These are phyloP conservation scores for Russula sp. DNA, from an alignment of 768 basidiomycete genomes.

Conservation along the genomic window DNA sequence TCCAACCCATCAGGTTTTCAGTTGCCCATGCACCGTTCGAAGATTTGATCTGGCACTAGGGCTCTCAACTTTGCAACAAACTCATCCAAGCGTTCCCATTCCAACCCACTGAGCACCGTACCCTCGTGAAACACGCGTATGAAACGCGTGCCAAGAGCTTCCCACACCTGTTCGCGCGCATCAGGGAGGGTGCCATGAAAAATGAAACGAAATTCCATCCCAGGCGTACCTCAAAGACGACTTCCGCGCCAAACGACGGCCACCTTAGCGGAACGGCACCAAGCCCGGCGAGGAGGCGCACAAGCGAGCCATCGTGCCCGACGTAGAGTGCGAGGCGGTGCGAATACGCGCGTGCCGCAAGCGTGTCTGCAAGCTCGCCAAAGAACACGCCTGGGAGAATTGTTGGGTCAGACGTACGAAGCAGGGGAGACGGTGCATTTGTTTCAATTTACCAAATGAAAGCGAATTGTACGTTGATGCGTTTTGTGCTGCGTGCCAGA, in stretches of 20 bases:
- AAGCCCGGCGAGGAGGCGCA: conserved; percentile 35
- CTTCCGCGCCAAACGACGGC: conserved; percentile 44
- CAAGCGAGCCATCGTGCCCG: conserved; percentile 46
- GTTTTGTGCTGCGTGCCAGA: conserved; percentile 44
- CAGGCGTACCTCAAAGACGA: conserved; percentile 39
- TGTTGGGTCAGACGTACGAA: not conserved
- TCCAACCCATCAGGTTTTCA: not conserved
- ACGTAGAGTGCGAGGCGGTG: conserved; percentile 39
- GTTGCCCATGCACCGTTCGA: conserved; percentile 25
- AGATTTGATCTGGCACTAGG: conserved; percentile 35
- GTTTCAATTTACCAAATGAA: conserved; percentile 34
- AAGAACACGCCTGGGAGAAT: conserved; percentile 39
- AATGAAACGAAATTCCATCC: not conserved
- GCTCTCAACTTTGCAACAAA: conserved; percentile 34
- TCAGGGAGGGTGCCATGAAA: not conserved
- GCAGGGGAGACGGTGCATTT: not conserved
- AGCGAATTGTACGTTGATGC: conserved; percentile 40
- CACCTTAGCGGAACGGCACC: conserved; percentile 36
- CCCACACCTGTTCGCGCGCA: conserved; percentile 36
- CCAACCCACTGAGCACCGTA: conserved; percentile 33
- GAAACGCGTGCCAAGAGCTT: conserved; percentile 27
- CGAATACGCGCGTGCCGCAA: conserved; percentile 32
- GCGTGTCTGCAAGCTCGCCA: conserved; percentile 35
- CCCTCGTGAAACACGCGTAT: conserved; percentile 44
- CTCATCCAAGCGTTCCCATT: conserved; percentile 34